A percentile compares a stretch with the other conserved stretches of the same genome.
These are phyloP conservation scores for Erythrophleum fordii DNA, from an alignment of 306 rosid species.

Conservation along the genomic window DNA sequence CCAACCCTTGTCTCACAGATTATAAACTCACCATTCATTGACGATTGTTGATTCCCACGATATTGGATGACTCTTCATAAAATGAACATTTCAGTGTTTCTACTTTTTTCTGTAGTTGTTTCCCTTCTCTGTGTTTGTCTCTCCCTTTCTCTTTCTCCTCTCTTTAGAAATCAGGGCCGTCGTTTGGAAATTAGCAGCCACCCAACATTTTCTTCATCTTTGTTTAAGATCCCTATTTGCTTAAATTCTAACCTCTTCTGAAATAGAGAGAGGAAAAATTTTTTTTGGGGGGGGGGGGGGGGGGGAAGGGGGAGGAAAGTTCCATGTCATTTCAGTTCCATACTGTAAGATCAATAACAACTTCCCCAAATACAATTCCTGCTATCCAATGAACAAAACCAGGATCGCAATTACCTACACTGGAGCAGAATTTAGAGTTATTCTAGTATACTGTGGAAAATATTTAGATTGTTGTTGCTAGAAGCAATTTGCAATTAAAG, in stretches of 20 bases:
- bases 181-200: neutral
- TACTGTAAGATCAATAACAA: neutral
- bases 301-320: too few species aligned
- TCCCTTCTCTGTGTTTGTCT: neutral
- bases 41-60: conserved; percentile 22
- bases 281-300: too few species aligned
- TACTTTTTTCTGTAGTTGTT: neutral
- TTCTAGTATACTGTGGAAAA: neutral
- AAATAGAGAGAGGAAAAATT: neutral
- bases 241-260: neutral
- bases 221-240: conserved; percentile 4
- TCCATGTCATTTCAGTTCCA: neutral
- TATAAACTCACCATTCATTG: neutral
- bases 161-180: conserved; percentile 12
- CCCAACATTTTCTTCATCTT: conserved; percentile 3
- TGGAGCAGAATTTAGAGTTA: conserved; percentile 1
- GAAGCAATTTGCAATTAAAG: neutral
- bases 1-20: conserved; percentile 1
- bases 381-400: conserved; percentile 5
- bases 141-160: neutral
- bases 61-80: neutral
- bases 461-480: neutral
- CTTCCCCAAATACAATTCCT: neutral
- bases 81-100: neutral
- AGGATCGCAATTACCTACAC: neutral